A percentile compares a stretch with the other conserved stretches of the same genome.
Conservation (phyloP, 2,329 filamentous ascomycete species). For the Gnomoniopsis smithogilvyi region DNA sequence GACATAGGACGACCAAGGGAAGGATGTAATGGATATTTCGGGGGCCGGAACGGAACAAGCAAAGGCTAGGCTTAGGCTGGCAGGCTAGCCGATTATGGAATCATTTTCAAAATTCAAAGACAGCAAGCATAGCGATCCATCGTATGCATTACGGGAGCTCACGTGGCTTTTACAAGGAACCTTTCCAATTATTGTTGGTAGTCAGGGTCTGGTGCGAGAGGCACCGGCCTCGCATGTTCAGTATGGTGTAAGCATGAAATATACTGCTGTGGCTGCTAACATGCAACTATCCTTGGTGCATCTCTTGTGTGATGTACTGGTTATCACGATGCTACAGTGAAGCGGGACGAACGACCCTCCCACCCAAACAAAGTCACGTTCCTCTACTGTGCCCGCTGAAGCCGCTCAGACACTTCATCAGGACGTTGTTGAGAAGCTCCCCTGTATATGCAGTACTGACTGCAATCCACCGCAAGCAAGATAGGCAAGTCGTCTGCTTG, state of each 20-base stretch:
- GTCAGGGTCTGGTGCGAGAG: conserved; percentile 1
- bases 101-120: neutral
- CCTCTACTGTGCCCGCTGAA: too few relatives aligned
- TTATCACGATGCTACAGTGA: too few relatives aligned
- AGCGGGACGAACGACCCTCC: too few relatives aligned
- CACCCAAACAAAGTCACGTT: too few relatives aligned
- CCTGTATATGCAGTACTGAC: too few relatives aligned
- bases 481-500: too few relatives aligned
- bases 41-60: conserved; percentile 6
- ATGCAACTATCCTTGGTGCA: neutral
- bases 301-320: too few relatives aligned
- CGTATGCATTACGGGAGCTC: conserved; percentile 12
- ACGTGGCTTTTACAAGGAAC: conserved; percentile 13
- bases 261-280: conserved; percentile 3
- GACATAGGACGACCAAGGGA: neutral
- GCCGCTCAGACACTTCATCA: too few relatives aligned
- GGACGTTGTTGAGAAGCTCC: too few relatives aligned
- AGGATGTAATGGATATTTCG: neutral
- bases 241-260: conserved; percentile 7
- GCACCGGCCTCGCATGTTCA: neutral
- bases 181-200: conserved; percentile 5
- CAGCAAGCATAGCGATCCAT: conserved; percentile 9
- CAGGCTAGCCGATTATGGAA: neutral
- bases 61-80: neutral
- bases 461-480: too few relatives aligned